Conservation (phyloP, 2,329 filamentous ascomycete species). For the Nannizziopsis barbatae region DNA sequence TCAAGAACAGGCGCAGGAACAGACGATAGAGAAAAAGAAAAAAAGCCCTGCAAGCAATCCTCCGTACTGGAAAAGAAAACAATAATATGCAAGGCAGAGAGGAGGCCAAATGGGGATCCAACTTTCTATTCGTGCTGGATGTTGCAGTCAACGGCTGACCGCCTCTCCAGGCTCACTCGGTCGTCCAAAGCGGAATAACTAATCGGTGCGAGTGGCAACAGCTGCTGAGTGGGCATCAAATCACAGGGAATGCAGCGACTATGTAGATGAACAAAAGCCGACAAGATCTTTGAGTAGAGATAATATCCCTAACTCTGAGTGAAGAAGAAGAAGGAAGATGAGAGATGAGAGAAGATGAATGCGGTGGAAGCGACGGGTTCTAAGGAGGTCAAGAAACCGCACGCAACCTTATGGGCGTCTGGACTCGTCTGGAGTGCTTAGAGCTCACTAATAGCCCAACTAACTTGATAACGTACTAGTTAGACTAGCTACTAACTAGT, state of each 20-base stretch:
- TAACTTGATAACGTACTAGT: no score
- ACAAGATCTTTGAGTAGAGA: not conserved
- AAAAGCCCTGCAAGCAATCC: not conserved
- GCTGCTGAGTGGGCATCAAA: not conserved
- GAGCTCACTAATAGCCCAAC: no score
- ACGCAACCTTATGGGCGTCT: no score
- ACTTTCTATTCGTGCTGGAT: not conserved
- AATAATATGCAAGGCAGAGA: slow-evolving; percentile 1
- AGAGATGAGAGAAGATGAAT: no score
- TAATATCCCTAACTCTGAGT: no score
- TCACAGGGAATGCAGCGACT: not conserved
- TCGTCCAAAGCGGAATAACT: not conserved
- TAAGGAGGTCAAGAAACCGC: no score
- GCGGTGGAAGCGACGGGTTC: no score
- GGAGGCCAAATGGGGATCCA: slow-evolving; percentile 7
- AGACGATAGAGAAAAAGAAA: not conserved
- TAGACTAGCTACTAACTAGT: no score
- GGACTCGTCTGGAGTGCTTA: no score
- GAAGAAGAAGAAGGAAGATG: no score
- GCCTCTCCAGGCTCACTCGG: not conserved
- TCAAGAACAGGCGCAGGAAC: slow-evolving; percentile 1
- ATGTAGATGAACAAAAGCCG: not conserved
- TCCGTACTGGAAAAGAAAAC: not conserved
- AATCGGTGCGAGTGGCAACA: not conserved
- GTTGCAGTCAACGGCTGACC: not conserved